These are phyloP conservation scores for Rhodocollybia butyracea DNA, from an alignment of 768 basidiomycete genomes.

Conservation along the genomic window DNA sequence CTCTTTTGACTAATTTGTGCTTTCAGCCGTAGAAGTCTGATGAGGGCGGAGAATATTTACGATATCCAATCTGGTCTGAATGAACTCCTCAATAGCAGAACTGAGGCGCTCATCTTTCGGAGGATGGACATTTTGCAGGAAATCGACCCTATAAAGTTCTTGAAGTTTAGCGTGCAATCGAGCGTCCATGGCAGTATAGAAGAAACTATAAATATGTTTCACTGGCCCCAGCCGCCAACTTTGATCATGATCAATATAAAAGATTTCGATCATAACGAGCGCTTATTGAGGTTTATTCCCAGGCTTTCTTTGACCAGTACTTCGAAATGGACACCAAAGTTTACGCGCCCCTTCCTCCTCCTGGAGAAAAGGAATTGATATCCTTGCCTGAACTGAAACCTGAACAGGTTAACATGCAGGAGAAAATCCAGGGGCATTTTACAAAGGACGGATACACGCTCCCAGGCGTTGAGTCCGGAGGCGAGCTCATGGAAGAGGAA, in stretches of 20 bases:
- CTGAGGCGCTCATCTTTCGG: slow-evolving; percentile 21
- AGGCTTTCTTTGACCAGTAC: neutral
- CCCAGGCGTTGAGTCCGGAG: slow-evolving; percentile 41
- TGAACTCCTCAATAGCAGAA: slow-evolving; percentile 21
- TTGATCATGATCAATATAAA: no score
- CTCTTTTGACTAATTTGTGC: slow-evolving; percentile 25
- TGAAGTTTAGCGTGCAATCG: neutral
- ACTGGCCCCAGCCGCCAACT: no score
- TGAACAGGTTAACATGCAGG: slow-evolving; percentile 45
- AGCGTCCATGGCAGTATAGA: neutral
- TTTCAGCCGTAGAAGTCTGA: neutral
- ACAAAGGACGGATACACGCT: slow-evolving; percentile 46
- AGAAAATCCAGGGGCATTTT: slow-evolving; percentile 61
- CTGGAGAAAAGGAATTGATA: neutral
- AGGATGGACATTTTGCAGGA: slow-evolving; percentile 16
- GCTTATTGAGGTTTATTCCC: neutral
- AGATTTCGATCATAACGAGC: neutral
- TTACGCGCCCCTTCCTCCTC: slow-evolving; percentile 22
- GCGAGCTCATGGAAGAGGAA: slow-evolving; percentile 58
- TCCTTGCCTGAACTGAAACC: slow-evolving; percentile 27
- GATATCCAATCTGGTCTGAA: slow-evolving; percentile 20
- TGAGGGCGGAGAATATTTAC: neutral
- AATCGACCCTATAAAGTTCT: neutral
- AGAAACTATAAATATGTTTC: no score
- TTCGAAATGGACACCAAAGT: slow-evolving; percentile 20